Percentiles rank a stretch among this genome's conserved stretches.
These are phyloP conservation scores for Berkeleyomyces rouxiae DNA, from an alignment of 2,329 filamentous ascomycete genomes.

Conservation along the genomic window DNA sequence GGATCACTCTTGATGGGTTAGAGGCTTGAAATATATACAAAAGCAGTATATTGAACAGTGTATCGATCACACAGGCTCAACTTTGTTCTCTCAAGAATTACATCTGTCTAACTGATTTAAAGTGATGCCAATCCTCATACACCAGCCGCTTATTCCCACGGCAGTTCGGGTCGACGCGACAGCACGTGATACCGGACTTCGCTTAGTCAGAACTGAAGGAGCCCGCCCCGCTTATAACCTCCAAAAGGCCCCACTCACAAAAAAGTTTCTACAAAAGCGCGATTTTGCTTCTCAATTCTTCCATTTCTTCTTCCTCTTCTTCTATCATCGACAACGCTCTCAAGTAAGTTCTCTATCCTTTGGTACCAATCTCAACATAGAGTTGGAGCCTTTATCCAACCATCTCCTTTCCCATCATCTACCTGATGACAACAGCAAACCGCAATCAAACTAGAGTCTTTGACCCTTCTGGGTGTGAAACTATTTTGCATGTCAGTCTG, in stretches of 20 bases:
- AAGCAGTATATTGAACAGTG: too few species aligned
- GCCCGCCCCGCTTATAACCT: background rate
- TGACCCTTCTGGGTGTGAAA: constrained; percentile 72
- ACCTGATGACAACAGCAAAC: constrained; percentile 68
- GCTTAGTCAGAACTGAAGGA: background rate
- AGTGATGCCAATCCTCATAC: too few species aligned
- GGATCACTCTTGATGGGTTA: background rate
- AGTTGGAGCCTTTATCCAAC: constrained; percentile 11
- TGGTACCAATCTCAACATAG: background rate
- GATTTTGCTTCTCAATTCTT: constrained; percentile 9
- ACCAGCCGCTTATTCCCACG: too few species aligned
- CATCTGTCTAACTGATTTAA: too few species aligned
- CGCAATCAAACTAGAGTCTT: constrained; percentile 98
- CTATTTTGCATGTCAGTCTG: constrained; percentile 83
- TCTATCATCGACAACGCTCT: constrained; percentile 10
- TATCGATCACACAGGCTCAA: too few species aligned
- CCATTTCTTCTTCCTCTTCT: constrained; percentile 14
- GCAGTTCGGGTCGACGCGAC: constrained; percentile 14
- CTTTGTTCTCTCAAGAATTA: too few species aligned
- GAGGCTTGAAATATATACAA: background rate
- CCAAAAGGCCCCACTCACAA: constrained; percentile 9
- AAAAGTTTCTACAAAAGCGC: constrained; percentile 10
- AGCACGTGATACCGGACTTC: constrained; percentile 17
- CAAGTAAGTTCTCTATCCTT: constrained; percentile 19
- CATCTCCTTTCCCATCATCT: constrained; percentile 14